Percentiles rank a stretch among this genome's conserved stretches.
phyloP scores from a whole-genome alignment of 306 rosid genomes.

The Acacia melanoxylon region DNA sequence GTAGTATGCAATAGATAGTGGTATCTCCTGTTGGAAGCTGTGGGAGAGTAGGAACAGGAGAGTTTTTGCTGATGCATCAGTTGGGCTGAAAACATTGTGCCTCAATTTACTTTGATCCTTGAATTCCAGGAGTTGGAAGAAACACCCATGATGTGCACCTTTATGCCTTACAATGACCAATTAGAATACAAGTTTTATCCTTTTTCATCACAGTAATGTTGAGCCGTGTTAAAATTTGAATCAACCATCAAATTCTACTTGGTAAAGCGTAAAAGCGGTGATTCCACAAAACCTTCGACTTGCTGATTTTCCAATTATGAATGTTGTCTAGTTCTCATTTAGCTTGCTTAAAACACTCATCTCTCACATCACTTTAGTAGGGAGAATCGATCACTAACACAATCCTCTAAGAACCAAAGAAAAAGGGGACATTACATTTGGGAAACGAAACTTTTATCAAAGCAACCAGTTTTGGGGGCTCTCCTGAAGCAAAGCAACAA shows the following conservation, averaged over 20 bases:
- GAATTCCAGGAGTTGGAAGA: too few relatives aligned
- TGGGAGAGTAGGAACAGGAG: too few relatives aligned
- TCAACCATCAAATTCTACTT: neutral
- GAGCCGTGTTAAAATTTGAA: neutral
- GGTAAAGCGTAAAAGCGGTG: neutral
- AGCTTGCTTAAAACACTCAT: neutral
- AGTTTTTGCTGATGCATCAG: too few relatives aligned
- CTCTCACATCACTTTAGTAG: neutral
- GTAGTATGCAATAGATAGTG: too few relatives aligned
- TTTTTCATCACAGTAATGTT: neutral
- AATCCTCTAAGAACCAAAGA: neutral
- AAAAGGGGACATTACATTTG: neutral
- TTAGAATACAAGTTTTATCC: neutral
- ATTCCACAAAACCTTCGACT: neutral
- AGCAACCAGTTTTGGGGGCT: neutral
- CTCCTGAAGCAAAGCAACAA: neutral
- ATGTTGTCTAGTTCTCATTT: neutral
- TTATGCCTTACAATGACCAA: neutral
- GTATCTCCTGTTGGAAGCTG: too few relatives aligned
- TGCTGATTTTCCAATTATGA: neutral
- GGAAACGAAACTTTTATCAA: neutral
- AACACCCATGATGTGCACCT: neutral
- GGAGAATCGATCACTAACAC: neutral
- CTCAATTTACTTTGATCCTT: too few relatives aligned
- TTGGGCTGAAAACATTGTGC: too few relatives aligned